phyloP scores from a whole-genome alignment of 1,139 yeast genomes.

The Zygosaccharomyces pseudobailii region DNA sequence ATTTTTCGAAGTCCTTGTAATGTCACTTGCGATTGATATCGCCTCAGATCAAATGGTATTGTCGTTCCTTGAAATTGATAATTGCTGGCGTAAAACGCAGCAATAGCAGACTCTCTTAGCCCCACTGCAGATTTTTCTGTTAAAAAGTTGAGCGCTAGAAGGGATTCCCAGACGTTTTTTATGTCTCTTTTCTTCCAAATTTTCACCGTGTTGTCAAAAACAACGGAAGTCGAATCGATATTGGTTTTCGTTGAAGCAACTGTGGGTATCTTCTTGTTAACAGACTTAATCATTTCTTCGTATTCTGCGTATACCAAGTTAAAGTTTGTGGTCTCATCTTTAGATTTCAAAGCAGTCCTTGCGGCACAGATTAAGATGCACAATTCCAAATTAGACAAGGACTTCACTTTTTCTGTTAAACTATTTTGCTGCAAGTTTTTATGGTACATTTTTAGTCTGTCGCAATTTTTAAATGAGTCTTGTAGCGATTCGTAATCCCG shows the following conservation, averaged over 20 bases:
- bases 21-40: constrained; percentile 28
- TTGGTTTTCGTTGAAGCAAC: constrained; percentile 36
- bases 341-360: constrained; percentile 58
- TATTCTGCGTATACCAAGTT: constrained; percentile 78
- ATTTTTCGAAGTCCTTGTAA: constrained; percentile 31
- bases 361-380: constrained; percentile 69
- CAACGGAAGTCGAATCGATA: constrained; percentile 25
- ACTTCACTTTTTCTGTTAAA: constrained; percentile 29
- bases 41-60: constrained; percentile 31
- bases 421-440: constrained; percentile 29
- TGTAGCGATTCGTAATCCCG: constrained; percentile 15
- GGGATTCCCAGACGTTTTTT: constrained; percentile 51
- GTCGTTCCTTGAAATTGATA: constrained; percentile 29
- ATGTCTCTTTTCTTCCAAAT: constrained; percentile 47
- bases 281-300: constrained; percentile 45
- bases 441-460: constrained; percentile 20
- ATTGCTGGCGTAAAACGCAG: constrained; percentile 34
- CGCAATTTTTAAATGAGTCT: constrained; percentile 17
- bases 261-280: constrained; percentile 44
- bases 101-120: constrained; percentile 30
- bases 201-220: constrained; percentile 41
- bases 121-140: constrained; percentile 31
- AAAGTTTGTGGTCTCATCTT: constrained; percentile 55
- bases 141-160: constrained; percentile 26
- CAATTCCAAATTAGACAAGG: constrained; percentile 65